Evolutionary conservation across 768 basidiomycete species (phyloP).

Genomic region (Tulasnella sp.): DNA sequence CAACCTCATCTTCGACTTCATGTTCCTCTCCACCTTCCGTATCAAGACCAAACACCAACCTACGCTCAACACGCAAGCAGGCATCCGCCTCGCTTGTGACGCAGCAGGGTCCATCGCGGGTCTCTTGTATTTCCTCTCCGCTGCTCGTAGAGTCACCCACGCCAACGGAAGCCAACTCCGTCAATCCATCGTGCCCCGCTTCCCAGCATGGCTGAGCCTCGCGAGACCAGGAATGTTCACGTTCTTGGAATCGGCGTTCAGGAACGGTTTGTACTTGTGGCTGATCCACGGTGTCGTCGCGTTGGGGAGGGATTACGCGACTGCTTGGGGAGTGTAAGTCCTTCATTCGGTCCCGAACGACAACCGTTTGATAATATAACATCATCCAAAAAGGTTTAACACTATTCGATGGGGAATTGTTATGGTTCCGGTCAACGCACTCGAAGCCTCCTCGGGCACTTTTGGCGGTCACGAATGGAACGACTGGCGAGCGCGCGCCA

Average conservation of each 20-base stretch:
- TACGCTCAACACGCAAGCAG: constrained; percentile 17
- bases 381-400: constrained; percentile 4
- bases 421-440: constrained; percentile 18
- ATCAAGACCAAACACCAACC: constrained; percentile 1
- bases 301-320: constrained; percentile 14
- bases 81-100: constrained; percentile 17
- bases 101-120: constrained; percentile 9
- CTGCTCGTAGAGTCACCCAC: not conserved
- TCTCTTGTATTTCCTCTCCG: constrained; percentile 15
- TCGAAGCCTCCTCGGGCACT: constrained; percentile 15
- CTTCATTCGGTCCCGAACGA: not conserved
- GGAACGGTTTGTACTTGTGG: constrained; percentile 18
- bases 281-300: constrained; percentile 14
- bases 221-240: constrained; percentile 9
- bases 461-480: constrained; percentile 18
- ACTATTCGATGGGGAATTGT: constrained; percentile 19
- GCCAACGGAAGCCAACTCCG: not conserved
- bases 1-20: constrained; percentile 19
- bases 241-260: constrained; percentile 16
- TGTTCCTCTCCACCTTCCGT: constrained; percentile 17
- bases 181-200: not conserved
- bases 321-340: constrained; percentile 17
- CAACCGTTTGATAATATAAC: not conserved
- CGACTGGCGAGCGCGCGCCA: not conserved
- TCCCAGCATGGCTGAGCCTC: not conserved